Evolutionary conservation across 2,329 filamentous ascomycete genomes (phyloP).

Genomic region (Teratosphaeriaceae sp.): DNA sequence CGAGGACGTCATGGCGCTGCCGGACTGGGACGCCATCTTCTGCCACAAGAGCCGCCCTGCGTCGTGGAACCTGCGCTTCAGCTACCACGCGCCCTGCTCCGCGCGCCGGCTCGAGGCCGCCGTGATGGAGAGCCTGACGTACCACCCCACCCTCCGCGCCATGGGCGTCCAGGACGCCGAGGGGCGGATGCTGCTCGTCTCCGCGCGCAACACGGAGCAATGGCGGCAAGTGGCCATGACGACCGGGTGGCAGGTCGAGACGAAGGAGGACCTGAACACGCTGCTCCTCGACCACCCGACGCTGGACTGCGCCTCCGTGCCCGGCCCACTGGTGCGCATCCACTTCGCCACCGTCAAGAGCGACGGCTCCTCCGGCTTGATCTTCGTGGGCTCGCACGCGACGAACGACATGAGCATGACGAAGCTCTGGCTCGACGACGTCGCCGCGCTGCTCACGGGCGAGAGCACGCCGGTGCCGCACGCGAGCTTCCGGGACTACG

Average conservation of each 20-base stretch:
- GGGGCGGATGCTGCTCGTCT: conserved; percentile 23
- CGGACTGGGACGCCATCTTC: conserved; percentile 29
- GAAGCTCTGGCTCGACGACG: conserved; percentile 28
- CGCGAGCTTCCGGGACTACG: conserved; percentile 26
- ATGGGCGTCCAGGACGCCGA: conserved; percentile 21
- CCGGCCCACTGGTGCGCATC: conserved; percentile 24
- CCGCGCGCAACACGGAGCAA: conserved; percentile 19
- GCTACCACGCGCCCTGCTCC: conserved; percentile 21
- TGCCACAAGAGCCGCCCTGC: conserved; percentile 22
- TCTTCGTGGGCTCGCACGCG: conserved; percentile 25
- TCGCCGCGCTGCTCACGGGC: conserved; percentile 21
- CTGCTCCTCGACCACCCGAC: conserved; percentile 22
- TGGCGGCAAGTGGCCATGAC: conserved; percentile 25
- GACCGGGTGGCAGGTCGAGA: conserved; percentile 24
- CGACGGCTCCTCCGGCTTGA: conserved; percentile 23
- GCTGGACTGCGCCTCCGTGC: conserved; percentile 23
- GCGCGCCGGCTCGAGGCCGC: conserved; percentile 17
- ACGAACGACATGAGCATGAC: conserved; percentile 30
- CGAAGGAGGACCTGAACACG: conserved; percentile 22
- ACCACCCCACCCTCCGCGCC: conserved; percentile 25
- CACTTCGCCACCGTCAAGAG: conserved; percentile 22
- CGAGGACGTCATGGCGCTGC: conserved; percentile 28
- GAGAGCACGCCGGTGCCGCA: conserved; percentile 22
- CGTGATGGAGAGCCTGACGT: conserved; percentile 22
- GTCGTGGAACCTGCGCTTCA: conserved; percentile 28